Conservation (phyloP, 257 asterid genomes). For the Nicotiana otophora region DNA sequence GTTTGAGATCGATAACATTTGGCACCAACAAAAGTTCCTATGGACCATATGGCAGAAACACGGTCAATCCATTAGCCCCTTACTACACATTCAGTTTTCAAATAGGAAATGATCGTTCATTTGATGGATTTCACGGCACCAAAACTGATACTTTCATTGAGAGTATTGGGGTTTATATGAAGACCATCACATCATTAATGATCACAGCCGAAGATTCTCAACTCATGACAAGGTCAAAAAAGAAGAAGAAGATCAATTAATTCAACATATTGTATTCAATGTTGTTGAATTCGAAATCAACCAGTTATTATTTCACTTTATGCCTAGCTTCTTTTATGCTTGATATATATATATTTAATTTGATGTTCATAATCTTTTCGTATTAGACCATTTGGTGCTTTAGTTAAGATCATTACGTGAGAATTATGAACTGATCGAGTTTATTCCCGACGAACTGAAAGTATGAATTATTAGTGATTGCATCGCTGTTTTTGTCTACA, state of each 20-base stretch:
- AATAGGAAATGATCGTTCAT: background rate
- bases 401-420: no score
- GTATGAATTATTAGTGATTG: no score
- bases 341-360: no score
- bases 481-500: no score
- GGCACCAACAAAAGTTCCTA: background rate
- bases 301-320: no score
- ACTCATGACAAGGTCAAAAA: background rate
- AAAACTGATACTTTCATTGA: background rate
- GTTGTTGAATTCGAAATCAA: background rate
- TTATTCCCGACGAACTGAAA: no score
- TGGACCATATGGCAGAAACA: background rate
- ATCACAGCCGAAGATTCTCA: background rate
- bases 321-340: no score
- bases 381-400: no score
- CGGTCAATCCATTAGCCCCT: no score
- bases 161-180: background rate
- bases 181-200: background rate
- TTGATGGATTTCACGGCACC: background rate
- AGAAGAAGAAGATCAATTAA: background rate
- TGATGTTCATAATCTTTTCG: no score
- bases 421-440: no score
- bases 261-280: background rate
- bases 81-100: background rate
- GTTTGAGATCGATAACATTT: no score